These are phyloP conservation scores for grape (Vitis vinifera) DNA, from an alignment of 164 flowering plant genomes.

Conservation along the genomic window DNA sequence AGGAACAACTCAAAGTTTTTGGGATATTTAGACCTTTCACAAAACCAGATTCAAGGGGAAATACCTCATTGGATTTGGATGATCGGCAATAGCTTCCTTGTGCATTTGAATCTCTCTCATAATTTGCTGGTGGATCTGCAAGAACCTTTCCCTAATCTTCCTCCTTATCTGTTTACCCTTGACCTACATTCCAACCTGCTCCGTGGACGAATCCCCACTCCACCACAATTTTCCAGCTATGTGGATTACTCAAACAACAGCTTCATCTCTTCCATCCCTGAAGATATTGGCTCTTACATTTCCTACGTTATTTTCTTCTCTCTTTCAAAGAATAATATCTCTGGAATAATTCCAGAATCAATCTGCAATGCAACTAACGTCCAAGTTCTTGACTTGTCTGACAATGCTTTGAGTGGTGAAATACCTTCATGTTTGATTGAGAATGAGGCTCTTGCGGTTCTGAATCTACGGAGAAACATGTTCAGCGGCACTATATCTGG, in stretches of 20 bases:
- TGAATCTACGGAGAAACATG: no score
- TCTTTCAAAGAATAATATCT: background rate
- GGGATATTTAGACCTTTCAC: slow-evolving; percentile 27
- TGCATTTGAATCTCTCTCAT: no score
- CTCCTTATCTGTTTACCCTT: slow-evolving; percentile 10
- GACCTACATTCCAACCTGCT: slow-evolving; percentile 42
- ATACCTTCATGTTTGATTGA: no score
- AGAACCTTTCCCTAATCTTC: slow-evolving; percentile 2
- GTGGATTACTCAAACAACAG: slow-evolving; percentile 45
- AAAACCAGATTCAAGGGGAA: slow-evolving; percentile 22
- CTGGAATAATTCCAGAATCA: background rate
- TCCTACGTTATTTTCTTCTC: background rate
- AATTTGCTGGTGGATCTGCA: slow-evolving; percentile 14
- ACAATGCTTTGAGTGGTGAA: no score
- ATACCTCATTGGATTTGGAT: no score
- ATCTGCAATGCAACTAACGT: background rate
- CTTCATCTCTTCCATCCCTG: slow-evolving; percentile 24
- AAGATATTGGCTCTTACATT: slow-evolving; percentile 14
- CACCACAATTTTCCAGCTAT: background rate
- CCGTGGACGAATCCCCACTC: slow-evolving; percentile 28
- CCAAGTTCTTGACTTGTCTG: background rate
- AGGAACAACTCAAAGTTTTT: slow-evolving; percentile 9
- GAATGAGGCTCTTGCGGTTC: no score
- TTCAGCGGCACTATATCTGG: no score
- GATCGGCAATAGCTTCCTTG: no score